These are phyloP conservation scores for Pilaira anomala DNA, from an alignment of 192 early-diverging fungal species.

Conservation along the genomic window DNA sequence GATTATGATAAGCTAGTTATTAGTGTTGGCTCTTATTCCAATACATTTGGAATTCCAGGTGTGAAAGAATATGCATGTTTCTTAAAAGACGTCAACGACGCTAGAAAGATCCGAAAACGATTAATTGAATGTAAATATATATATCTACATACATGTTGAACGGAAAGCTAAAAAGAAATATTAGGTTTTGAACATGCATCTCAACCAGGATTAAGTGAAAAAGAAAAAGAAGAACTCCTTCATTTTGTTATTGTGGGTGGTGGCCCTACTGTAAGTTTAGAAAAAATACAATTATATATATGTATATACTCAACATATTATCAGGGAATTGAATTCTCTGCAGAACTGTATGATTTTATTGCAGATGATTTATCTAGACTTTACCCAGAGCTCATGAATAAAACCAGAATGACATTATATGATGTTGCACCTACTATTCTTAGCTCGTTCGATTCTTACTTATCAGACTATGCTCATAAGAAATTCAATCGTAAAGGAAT, in stretches of 20 bases:
- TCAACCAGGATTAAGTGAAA: constrained; percentile 58
- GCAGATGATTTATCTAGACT: constrained; percentile 73
- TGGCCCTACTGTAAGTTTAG: constrained; percentile 67
- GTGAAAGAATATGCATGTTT: constrained; percentile 83
- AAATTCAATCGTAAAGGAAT: constrained; percentile 79
- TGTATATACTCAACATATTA: background rate
- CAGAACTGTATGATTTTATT: constrained; percentile 81
- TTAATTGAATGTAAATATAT: constrained; percentile 69
- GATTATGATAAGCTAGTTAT: constrained; percentile 83
- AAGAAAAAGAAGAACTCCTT: constrained; percentile 62
- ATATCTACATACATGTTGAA: too few relatives aligned
- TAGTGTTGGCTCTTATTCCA: constrained; percentile 73
- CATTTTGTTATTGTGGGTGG: constrained; percentile 89
- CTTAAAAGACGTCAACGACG: constrained; percentile 83
- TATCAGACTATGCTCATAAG: constrained; percentile 69
- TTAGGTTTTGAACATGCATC: constrained; percentile 68
- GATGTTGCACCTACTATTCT: constrained; percentile 81
- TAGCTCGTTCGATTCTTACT: constrained; percentile 68
- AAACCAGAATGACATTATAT: constrained; percentile 52
- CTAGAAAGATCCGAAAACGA: constrained; percentile 73
- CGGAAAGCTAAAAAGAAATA: too few relatives aligned
- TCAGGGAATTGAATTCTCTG: constrained; percentile 67
- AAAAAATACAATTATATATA: background rate
- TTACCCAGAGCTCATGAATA: constrained; percentile 66
- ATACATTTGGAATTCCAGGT: constrained; percentile 84